These are phyloP conservation scores for Penicillium sp. DNA, from an alignment of 2,329 filamentous ascomycete genomes.

Conservation along the genomic window DNA sequence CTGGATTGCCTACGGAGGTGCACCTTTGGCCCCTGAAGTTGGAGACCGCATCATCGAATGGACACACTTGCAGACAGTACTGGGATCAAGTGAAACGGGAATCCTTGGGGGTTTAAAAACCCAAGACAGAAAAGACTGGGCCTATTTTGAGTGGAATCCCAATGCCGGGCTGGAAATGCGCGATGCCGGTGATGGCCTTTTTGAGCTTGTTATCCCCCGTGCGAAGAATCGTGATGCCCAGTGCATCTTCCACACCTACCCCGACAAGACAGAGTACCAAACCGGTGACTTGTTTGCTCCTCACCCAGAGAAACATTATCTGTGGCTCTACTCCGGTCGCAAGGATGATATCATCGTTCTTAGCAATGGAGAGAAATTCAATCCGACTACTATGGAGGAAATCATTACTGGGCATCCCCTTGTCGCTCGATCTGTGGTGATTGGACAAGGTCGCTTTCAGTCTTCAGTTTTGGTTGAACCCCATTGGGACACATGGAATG, in stretches of 20 bases:
- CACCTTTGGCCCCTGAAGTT: conserved; percentile 2
- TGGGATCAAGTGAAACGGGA: conserved; percentile 10
- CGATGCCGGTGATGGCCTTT: conserved; percentile 21
- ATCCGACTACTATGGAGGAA: conserved; percentile 41
- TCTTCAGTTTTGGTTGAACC: conserved; percentile 39
- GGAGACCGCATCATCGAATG: not conserved
- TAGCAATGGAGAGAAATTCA: conserved; percentile 46
- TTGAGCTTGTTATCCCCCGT: conserved; percentile 27
- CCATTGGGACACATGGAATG: conserved; percentile 8
- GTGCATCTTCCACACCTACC: conserved; percentile 30
- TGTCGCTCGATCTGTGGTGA: conserved; percentile 30
- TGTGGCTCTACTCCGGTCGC: conserved; percentile 40
- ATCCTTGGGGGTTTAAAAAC: not conserved
- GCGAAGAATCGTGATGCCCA: conserved; percentile 18
- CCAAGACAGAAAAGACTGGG: conserved; percentile 29
- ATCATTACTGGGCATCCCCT: conserved; percentile 31
- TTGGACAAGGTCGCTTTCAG: conserved; percentile 36
- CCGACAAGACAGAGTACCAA: conserved; percentile 30
- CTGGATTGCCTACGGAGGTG: conserved; percentile 4
- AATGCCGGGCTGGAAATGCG: conserved; percentile 31
- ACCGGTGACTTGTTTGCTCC: conserved; percentile 39
- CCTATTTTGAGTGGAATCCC: conserved; percentile 36
- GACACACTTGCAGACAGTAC: conserved; percentile 2
- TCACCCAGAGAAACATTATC: conserved; percentile 33
- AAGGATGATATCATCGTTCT: conserved; percentile 45